These are phyloP conservation scores for Hypoxylon sp. DNA, from an alignment of 2,329 filamentous ascomycete genomes.

Conservation along the genomic window DNA sequence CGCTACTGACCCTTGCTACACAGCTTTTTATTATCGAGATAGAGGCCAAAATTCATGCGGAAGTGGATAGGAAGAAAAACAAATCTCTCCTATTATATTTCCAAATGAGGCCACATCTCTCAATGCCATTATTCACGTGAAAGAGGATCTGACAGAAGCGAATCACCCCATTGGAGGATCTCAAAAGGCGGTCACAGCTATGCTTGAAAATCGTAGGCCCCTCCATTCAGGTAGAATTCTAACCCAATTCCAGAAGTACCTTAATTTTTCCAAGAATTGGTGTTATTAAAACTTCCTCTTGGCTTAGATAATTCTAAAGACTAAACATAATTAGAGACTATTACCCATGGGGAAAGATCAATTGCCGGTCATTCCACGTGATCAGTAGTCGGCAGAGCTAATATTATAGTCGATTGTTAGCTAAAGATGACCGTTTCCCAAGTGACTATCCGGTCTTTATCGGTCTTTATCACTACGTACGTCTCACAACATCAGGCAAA, in stretches of 20 bases:
- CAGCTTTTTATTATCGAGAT: conserved; percentile 30
- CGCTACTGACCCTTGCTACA: conserved; percentile 20
- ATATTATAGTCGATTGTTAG: background rate
- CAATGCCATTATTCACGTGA: background rate
- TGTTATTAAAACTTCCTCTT: no score
- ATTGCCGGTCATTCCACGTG: background rate
- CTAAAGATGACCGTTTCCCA: background rate
- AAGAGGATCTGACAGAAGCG: background rate
- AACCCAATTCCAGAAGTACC: background rate
- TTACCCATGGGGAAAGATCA: background rate
- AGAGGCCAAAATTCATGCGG: conserved; percentile 2
- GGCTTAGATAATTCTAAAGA: no score
- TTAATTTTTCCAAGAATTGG: no score
- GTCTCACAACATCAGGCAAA: no score
- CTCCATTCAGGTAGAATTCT: background rate
- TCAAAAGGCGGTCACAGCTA: background rate
- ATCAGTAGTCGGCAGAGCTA: background rate
- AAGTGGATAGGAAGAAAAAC: conserved; percentile 12
- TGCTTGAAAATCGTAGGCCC: background rate
- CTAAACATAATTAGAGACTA: no score
- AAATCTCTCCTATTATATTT: conserved; percentile 3
- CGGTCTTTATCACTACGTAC: background rate
- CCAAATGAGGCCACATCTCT: conserved; percentile 2
- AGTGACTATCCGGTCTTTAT: background rate
- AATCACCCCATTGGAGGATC: background rate